Base-by-base conservation (phyloP, 345 rosid species). In the Lenwebbia sp. region DNA sequence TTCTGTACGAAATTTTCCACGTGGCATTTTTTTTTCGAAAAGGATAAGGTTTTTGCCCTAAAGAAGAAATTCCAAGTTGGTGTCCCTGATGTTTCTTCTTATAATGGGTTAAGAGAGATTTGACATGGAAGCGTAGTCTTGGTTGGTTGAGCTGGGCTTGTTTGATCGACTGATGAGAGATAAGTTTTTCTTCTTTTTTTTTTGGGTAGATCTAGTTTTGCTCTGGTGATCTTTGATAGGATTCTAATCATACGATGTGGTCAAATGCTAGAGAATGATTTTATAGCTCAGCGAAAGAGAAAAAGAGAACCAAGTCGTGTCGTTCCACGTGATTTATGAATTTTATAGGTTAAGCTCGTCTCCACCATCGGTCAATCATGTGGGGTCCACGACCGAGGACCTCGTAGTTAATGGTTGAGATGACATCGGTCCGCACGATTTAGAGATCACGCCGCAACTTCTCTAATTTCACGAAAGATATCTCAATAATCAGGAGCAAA, bases 201-300 rank as follows among this genome's bases (percentile, higher is more conserved):
- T 51, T 14, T 1, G 44, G 44, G 0, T 30, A 62, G 41, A 62
- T 62, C 0, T 62, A 62, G 6, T 2, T 62, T 60, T 62, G 41
- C 74, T 28, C 1, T 0, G 2, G 74, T 62, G 41, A 62, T 30
- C 6, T 62, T 15, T 2, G 3, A 30, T 30, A 1, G 5, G 37
- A 62, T 30, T 30, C 8, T 15, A 2, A 30, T 15, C 0, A 2
- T 28, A 28, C 4, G 15, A 28, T 1, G 2, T 0, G 13, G 9
- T 58, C 70, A 13, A 5, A 58, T 60, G 37, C 10, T 15, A 14
- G 22, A 15, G 0, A 9, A 14, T 14, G 75, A 62, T 62, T 14
- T 13, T 62, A 62, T 30, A 28, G 37, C 3, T 62, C 11, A 5
- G 1, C 17, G 76, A 62, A 51, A 4, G 22, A 15, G 22, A 62